Evolutionary conservation across 1,284 basidiomycete species (phyloP).

Genomic region (Papiliotrema fonsecae): DNA sequence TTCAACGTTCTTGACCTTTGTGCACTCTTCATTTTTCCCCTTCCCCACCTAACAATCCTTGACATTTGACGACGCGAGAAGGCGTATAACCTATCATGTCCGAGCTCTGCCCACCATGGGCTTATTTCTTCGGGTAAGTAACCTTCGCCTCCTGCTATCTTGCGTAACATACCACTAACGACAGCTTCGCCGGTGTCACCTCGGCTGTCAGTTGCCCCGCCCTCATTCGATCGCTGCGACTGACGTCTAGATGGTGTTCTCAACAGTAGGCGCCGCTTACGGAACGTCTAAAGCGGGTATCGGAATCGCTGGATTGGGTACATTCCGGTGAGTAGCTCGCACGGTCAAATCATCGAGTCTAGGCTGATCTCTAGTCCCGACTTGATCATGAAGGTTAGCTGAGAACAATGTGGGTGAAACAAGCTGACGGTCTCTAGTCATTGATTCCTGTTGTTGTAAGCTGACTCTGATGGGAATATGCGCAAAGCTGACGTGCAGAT

Average conservation of each 20-base stretch:
- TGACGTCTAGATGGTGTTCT: conserved; percentile 42
- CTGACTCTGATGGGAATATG: conserved; percentile 2
- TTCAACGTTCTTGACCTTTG: not conserved
- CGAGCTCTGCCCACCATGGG: conserved; percentile 48
- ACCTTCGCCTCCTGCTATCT: not conserved
- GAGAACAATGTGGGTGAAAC: not conserved
- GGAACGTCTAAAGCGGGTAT: conserved; percentile 97
- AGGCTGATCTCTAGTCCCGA: conserved; percentile 61
- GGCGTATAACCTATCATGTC: conserved; percentile 28
- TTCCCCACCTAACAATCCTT: no score
- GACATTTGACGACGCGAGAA: no score
- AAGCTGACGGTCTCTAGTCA: conserved; percentile 53
- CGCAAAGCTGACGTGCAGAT: conserved; percentile 16
- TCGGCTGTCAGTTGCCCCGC: conserved; percentile 37
- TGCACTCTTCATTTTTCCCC: no score
- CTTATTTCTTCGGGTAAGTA: conserved; percentile 49
- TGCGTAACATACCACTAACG: not conserved
- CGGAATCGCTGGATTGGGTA: conserved; percentile 92
- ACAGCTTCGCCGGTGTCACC: conserved; percentile 41
- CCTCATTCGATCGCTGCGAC: no score
- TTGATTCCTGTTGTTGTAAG: conserved; percentile 65
- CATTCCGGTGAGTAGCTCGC: conserved; percentile 55
- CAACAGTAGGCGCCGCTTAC: conserved; percentile 85
- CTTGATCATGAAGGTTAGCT: conserved; percentile 88
- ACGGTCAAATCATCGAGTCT: not conserved